phyloP scores from a whole-genome alignment of 768 basidiomycete species.

The Termitomyces heimii region DNA sequence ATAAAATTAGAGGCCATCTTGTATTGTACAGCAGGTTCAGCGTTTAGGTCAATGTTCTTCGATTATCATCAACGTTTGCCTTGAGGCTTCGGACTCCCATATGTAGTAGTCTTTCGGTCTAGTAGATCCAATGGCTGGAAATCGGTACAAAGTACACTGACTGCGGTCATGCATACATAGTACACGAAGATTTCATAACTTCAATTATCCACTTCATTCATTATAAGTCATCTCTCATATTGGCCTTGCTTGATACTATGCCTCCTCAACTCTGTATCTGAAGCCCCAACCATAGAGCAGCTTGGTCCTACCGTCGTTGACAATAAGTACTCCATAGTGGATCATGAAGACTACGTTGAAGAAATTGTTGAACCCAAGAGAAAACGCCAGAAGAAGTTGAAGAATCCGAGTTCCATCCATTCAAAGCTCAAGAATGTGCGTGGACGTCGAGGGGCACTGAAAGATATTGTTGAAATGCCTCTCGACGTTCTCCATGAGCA shows the following conservation, averaged over 20 bases:
- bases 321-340: background rate
- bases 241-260: background rate
- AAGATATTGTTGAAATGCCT: constrained; percentile 23
- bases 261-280: background rate
- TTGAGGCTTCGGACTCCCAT: background rate
- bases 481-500: constrained; percentile 23
- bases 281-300: background rate
- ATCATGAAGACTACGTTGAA: background rate
- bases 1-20: background rate
- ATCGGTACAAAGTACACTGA: too few relatives aligned
- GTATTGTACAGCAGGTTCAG: too few relatives aligned
- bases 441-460: constrained; percentile 12
- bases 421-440: constrained; percentile 1
- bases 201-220: background rate
- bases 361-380: background rate
- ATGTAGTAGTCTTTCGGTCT: background rate
- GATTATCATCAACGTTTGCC: too few relatives aligned
- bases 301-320: too few relatives aligned
- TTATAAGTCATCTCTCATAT: background rate
- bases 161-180: too few relatives aligned
- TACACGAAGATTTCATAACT: too few relatives aligned
- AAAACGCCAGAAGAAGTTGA: background rate
- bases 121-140: too few relatives aligned
- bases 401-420: background rate
- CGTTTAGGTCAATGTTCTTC: background rate